Base-by-base conservation (phyloP, 441 rosid genomes). In the Viola pubescens region DNA sequence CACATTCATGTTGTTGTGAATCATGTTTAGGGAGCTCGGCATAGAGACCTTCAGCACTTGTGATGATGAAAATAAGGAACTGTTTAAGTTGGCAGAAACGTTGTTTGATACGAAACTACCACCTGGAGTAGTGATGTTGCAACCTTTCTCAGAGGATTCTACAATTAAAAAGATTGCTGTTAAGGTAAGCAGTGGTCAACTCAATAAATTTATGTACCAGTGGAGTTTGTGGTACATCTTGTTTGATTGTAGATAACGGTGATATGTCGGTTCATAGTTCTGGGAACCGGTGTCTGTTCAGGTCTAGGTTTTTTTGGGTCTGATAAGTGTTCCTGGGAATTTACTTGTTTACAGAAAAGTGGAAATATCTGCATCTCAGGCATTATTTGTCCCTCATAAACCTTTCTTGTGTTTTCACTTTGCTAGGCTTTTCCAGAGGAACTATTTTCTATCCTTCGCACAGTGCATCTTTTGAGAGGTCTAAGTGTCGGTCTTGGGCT, bases 81-180 rank as follows among this genome's bases (percentile, higher is more conserved):
- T 92, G 77, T 70, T 92, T 6, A 78, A 66, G 71, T 74, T 92
- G 81, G 98, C 94, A 9, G 84, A 87, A 71, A 79, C 87, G n/a
- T 78, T 92, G 91, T 92, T 92, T 57, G 98, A 92, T 71, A 85
- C 94, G 2, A 82, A 81, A 80, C 74, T 89, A 60, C 98, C 98
- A 37, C 82, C 84, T 40, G 97, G 98, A 64, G 89, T 89, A 42
- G 60, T 37, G 52, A 84, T 78, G 76, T 77, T 92, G 74, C 96
- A 92, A 74, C 97, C 98, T 11, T 92, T 92, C 77, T 61, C 96
- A 1, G 92, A 92, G 64, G 94, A 82, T 49, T 87, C 98, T 58
- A 82, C 92, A 19, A 79, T 87, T 44, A 86, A 84, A 73, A 92
- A 87, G 75, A 75, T 89, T 42, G 79, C 77, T 26, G 95, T 89